Conservation (phyloP, 805 yeast species). For the Ogataea pini region DNA sequence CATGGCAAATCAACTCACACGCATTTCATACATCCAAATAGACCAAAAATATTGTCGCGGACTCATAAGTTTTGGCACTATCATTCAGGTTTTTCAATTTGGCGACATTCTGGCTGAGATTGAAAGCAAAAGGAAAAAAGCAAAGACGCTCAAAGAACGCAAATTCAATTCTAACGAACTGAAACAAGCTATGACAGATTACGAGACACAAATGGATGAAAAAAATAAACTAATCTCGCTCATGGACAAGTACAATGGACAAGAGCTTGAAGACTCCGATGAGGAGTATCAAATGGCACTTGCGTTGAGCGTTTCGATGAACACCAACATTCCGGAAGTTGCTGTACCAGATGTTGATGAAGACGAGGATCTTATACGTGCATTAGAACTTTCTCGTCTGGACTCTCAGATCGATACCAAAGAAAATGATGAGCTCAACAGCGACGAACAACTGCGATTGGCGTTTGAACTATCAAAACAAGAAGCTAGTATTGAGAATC, state of each 20-base stretch:
- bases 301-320: constrained; percentile 39
- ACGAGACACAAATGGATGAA: constrained; percentile 30
- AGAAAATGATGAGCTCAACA: neutral
- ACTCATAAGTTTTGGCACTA: constrained; percentile 41
- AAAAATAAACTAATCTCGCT: constrained; percentile 26
- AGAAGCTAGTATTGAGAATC: constrained; percentile 11
- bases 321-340: constrained; percentile 9
- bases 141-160: constrained; percentile 22
- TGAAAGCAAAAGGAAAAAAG: constrained; percentile 19
- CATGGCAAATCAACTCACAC: constrained; percentile 18
- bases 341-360: constrained; percentile 13
- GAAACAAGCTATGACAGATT: constrained; percentile 36
- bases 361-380: constrained; percentile 36
- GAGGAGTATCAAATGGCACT: constrained; percentile 45
- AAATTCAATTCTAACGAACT: constrained; percentile 34
- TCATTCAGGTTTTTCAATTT: constrained; percentile 48
- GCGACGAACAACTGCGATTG: constrained; percentile 22
- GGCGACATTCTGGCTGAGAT: constrained; percentile 37
- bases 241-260: constrained; percentile 50
- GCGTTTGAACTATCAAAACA: constrained; percentile 25
- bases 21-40: constrained; percentile 22
- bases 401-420: constrained; percentile 6
- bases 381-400: constrained; percentile 19
- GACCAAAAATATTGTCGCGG: constrained; percentile 36
- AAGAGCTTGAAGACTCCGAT: constrained; percentile 37